A percentile compares a stretch with the other conserved stretches of the same genome.
phyloP scores from a whole-genome alignment of 371 early-diverging fungal species.

The Saksenaea vasiformis region DNA sequence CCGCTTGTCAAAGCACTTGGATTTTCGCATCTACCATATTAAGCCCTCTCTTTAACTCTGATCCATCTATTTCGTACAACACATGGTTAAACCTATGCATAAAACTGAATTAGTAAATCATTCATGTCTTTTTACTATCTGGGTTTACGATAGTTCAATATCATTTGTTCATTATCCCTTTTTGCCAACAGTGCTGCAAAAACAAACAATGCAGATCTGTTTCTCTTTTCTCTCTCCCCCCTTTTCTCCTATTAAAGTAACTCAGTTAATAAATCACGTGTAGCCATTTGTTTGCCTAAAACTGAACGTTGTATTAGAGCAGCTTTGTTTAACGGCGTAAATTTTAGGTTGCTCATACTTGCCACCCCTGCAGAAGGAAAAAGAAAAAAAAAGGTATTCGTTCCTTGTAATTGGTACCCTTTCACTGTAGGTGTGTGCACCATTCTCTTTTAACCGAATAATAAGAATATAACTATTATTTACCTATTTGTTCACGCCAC shows the following conservation, averaged over 20 bases:
- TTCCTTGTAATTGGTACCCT: background rate
- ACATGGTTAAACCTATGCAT: background rate
- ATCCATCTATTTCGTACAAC: background rate
- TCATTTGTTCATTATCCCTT: background rate
- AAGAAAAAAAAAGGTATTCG: background rate
- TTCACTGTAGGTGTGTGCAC: no score
- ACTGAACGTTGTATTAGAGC: background rate
- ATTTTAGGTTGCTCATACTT: background rate
- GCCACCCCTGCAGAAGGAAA: background rate
- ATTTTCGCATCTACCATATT: background rate
- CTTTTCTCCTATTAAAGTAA: background rate
- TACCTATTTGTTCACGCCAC: background rate
- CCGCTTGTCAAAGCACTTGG: background rate
- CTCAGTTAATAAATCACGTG: background rate
- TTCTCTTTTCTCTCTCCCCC: background rate
- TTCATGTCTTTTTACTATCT: background rate
- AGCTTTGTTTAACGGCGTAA: slow-evolving; percentile 3
- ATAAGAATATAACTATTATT: background rate
- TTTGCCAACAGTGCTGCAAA: background rate
- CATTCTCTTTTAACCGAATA: no score
- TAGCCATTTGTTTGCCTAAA: background rate
- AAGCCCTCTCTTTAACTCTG: background rate
- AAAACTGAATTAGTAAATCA: background rate
- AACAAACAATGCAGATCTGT: slow-evolving; percentile 7
- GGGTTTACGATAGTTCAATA: no score